These are phyloP conservation scores for Cunninghamia lanceolata DNA, from an alignment of 75 land plant genomes.

Conservation along the genomic window DNA sequence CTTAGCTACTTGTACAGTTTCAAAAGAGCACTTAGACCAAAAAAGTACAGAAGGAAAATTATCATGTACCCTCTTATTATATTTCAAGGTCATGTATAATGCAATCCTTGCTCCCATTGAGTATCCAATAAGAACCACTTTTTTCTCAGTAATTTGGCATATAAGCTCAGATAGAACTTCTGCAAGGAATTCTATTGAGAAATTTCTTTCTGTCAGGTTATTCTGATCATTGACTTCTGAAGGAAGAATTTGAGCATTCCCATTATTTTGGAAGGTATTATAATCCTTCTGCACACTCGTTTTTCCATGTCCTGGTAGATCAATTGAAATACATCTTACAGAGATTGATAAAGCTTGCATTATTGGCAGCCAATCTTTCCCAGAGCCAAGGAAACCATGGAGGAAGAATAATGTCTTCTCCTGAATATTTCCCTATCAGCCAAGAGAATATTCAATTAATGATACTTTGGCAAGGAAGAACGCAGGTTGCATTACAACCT, in stretches of 20 bases:
- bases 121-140: slow-evolving; percentile 76
- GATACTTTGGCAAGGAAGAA: background rate
- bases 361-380: slow-evolving; percentile 81
- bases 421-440: slow-evolving; percentile 28
- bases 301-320: slow-evolving; percentile 95
- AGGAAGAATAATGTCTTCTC: slow-evolving; percentile 57
- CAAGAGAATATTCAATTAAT: slow-evolving; percentile 4
- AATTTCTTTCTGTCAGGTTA: slow-evolving; percentile 9
- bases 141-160: slow-evolving; percentile 28
- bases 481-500: no score
- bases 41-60: background rate
- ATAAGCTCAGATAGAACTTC: slow-evolving; percentile 45
- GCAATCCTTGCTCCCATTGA: slow-evolving; percentile 99
- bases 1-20: background rate
- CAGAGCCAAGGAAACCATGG: slow-evolving; percentile 90
- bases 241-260: slow-evolving; percentile 4
- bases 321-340: slow-evolving; percentile 74
- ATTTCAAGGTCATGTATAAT: slow-evolving; percentile 68
- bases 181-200: slow-evolving; percentile 61
- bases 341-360: slow-evolving; percentile 77
- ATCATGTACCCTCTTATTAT: slow-evolving; percentile 35
- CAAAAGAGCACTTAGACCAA: background rate
- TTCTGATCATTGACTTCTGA: slow-evolving; percentile 12
- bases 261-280: slow-evolving; percentile 13
- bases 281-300: slow-evolving; percentile 22